Evolutionary conservation across 345 rosid species (phyloP).

Genomic region (Mallotus nudiflorus): DNA sequence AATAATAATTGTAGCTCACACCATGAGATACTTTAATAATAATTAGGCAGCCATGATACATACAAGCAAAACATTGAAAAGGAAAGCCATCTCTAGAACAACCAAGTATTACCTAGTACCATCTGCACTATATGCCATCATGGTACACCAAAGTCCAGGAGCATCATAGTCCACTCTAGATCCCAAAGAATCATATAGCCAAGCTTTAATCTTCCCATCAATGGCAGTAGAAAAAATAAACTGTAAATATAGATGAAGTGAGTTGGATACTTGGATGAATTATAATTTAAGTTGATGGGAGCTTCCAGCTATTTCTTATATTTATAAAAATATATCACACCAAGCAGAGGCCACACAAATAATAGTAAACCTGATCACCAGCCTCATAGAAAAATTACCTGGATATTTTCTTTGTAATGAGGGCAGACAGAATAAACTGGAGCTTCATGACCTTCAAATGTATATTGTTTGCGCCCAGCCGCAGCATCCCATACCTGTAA

Average conservation of each 20-base stretch:
- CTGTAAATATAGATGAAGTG: constrained; percentile 36
- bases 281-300: constrained; percentile 3
- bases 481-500: constrained; percentile 52
- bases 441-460: constrained; percentile 57
- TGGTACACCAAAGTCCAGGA: constrained; percentile 73
- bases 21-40: background rate
- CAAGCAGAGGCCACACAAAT: constrained; percentile 1
- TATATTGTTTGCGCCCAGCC: constrained; percentile 38
- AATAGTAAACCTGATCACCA: background rate
- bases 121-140: constrained; percentile 86
- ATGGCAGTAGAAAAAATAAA: constrained; percentile 85
- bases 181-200: constrained; percentile 78
- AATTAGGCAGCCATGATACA: background rate
- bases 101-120: constrained; percentile 61
- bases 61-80: background rate
- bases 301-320: constrained; percentile 4
- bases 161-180: constrained; percentile 94
- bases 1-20: background rate
- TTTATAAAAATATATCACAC: background rate
- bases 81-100: background rate
- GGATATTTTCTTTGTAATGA: constrained; percentile 47
- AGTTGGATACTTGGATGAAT: constrained; percentile 1
- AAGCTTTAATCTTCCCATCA: constrained; percentile 92
- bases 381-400: constrained; percentile 25
- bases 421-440: constrained; percentile 61